Conservation (phyloP, 192 early-diverging fungal species). For the Coemansia aciculifera region DNA sequence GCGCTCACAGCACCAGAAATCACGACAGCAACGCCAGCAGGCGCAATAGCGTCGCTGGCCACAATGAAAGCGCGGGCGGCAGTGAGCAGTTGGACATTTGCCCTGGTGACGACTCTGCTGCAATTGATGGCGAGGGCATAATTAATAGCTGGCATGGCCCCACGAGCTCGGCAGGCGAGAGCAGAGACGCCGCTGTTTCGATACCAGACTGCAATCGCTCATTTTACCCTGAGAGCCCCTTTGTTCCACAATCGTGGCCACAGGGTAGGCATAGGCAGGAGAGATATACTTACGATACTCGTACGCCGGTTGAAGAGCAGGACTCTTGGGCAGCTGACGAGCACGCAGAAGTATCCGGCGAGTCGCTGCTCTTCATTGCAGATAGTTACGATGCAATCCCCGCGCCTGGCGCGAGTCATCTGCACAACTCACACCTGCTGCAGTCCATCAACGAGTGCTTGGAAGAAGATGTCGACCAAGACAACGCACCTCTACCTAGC, state of each 20-base stretch:
- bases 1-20: conserved; percentile 10
- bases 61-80: conserved; percentile 1
- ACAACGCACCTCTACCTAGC: neutral
- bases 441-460: conserved; percentile 32
- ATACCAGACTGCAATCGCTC: conserved; percentile 11
- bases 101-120: conserved; percentile 5
- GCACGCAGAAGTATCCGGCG: neutral
- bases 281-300: neutral
- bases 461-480: neutral
- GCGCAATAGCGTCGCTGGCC: conserved; percentile 6
- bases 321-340: neutral
- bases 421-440: conserved; percentile 6
- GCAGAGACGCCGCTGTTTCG: conserved; percentile 4
- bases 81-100: neutral
- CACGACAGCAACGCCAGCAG: neutral
- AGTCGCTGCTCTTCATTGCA: neutral
- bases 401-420: neutral
- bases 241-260: conserved; percentile 11
- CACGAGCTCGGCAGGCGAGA: neutral
- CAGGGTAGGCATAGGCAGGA: conserved; percentile 1
- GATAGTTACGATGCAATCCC: neutral
- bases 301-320: neutral
- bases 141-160: neutral
- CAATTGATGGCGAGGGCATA: neutral
- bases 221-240: conserved; percentile 3